Base-by-base conservation (phyloP, 2,329 filamentous ascomycete genomes). In the Hirsutella thompsonii region DNA sequence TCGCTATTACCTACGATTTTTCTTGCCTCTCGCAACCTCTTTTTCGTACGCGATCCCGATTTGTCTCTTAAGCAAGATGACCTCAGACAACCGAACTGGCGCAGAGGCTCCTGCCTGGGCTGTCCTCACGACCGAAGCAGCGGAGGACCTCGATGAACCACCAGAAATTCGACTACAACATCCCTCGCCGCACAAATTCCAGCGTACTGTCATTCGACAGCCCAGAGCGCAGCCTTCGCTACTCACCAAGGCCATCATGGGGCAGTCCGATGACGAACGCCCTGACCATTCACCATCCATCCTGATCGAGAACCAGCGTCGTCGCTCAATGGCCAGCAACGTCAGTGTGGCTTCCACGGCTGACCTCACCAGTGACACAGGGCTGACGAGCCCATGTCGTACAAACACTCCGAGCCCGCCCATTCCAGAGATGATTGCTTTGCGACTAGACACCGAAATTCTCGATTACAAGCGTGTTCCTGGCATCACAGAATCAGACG, bases 311-410 rank as follows among this genome's bases (percentile, higher is more conserved):
- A 57, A 55, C 19, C 57, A 61, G 28, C 64, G 72, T 44, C 65
- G 72, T 50, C 69, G 78, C 44, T 90, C 83, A 45, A 79, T 82
- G 52, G 82, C 80, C 57, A 93, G 86, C 67, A 90, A 81, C 55
- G 67, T 79, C 49, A 94, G 88, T 63, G 64, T 82, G 44, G 73
- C 84, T 36, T 94, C 89, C 2, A 93, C 87, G 3, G 84, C 84
- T 30, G 90, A 95, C 49, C 70, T 96, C 43, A 95, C 88, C n/a
- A 95, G 89, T 61, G 92, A 95, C 54, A 92, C 85, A 43, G 89
- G 86, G 44, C 66, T 93, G 44, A 94, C 89, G 16, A 95, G 87
- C 53, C 88, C 90, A 34, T 83, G 86, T n/a, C 73, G 87, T 42
- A 85, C 86, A 29, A 87, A 78, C 58, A 90, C 87, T 0, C 87